Base-by-base conservation (phyloP, 164 flowering plant species). In the Malania oleifera region DNA sequence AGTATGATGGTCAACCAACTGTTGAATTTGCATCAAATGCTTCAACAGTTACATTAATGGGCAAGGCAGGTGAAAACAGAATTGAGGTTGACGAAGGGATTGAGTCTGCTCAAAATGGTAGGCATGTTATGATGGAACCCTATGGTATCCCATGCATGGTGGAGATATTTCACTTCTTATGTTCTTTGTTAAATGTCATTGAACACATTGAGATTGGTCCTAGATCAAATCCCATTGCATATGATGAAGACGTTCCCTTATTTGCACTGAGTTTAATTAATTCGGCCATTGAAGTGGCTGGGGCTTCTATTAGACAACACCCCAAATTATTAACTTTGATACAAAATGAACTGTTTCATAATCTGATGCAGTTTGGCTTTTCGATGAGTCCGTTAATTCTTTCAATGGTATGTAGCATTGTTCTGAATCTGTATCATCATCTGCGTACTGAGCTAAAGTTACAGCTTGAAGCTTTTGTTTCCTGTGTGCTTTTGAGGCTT, bases 181-280 rank as follows among this genome's bases (percentile, higher is more conserved):
- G 86, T 39, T 77, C 86, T 19, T 62, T 81, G 43, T 59, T 84
- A 45, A 80, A 80, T 72, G 76, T 67, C 26, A 66, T 68, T 67
- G 84, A 82, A 65, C 57, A 70, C 29, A 63, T 61, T 49, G 84
- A 64, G 60, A 59, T 68, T 46, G 78, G 76, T 52, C 70, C 76
- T 12, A 63, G 73, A 62, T 76, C 84, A 14, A 76, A 80, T 60
- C 71, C 81, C 26, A 60, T 82, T 54, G 77, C 86, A 47, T 79
- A 75, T 67, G 82, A 84, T 67, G 89, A 84, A 70, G 86, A 84
- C 72, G 78, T 80, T 6, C 86, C 86, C n/a, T 73, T 81, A 17
- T 84, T 84, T 71, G 82, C 86, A 9, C 62, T 84, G 70, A 74
- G 81, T 62, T 64, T 84, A 59, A 79, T 84, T 25, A 81, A 84